Evolutionary conservation across 2,329 filamentous ascomycete species (phyloP), one percentile per base, ranked within the genome.

Genomic region (Ascocoryne sarcoides): DNA sequence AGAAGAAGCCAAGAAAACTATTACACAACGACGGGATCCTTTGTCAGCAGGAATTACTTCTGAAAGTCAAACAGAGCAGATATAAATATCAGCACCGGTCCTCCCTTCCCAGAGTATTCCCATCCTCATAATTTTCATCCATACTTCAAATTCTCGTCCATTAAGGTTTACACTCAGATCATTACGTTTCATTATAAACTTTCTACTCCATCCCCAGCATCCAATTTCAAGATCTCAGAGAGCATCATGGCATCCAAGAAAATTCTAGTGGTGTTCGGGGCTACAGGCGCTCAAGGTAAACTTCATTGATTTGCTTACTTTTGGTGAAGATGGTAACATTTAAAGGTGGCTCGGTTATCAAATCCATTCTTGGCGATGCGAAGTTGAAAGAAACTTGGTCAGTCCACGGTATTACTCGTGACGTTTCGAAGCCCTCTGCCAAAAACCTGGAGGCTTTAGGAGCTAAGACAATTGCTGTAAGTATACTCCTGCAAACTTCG

Each of bases 281-380:
- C 65, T 17, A 72, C 69, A 7, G 70, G 66, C 29, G 67, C 65
- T 42, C 69, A 75, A 44, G n/a, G n/a, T n/a, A n/a, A n/a, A n/a
- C n/a, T n/a, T n/a, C n/a, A n/a, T n/a, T n/a, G n/a, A n/a, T n/a
- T n/a, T n/a, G n/a, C n/a, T n/a, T n/a, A n/a, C n/a, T n/a, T n/a
- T n/a, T n/a, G n/a, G n/a, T n/a, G n/a, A n/a, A n/a, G n/a, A n/a
- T n/a, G n/a, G n/a, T n/a, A n/a, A n/a, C n/a, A n/a, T n/a, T n/a
- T n/a, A n/a, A 26, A 26, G 71, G 70, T 42, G 67, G 69, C n/a
- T 68, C 68, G 3, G 69, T 75, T n/a, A 66, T 65, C 26, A 66
- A 65, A 18, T 60, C 63, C 5, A 70, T 74, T 47, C 66, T 73
- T 44, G 60, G 60, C 39, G 65, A 74, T 58, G 52, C 69, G 2